Conservation (phyloP, 768 basidiomycete species). For the Serendipita sp. region DNA sequence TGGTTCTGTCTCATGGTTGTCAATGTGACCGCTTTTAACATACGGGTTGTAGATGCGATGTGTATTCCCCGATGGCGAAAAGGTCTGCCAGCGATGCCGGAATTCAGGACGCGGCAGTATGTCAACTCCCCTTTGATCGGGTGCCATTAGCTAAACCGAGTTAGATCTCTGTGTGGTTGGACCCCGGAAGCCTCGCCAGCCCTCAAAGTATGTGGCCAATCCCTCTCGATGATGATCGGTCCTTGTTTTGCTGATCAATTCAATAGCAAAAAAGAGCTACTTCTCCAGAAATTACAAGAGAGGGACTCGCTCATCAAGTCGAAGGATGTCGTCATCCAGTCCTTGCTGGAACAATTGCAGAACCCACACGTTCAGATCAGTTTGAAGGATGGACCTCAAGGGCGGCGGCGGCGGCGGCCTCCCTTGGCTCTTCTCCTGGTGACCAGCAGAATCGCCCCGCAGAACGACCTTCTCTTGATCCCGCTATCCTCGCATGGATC, state of each 20-base stretch:
- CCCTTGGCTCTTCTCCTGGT: slow-evolving; percentile 55
- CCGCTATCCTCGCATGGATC: slow-evolving; percentile 17
- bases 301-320: slow-evolving; percentile 77
- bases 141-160: neutral
- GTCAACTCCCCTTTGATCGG: neutral
- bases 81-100: neutral
- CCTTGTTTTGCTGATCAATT: neutral
- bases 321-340: slow-evolving; percentile 75
- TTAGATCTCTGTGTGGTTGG: slow-evolving; percentile 2
- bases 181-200: neutral
- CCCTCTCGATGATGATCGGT: neutral
- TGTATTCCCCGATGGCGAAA: slow-evolving; percentile 1
- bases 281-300: slow-evolving; percentile 71
- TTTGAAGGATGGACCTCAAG: neutral
- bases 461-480: neutral
- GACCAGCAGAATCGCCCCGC: slow-evolving; percentile 4
- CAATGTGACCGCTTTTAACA: too few relatives aligned
- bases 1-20: too few relatives aligned
- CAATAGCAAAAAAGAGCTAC: slow-evolving; percentile 64
- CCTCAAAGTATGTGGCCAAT: neutral
- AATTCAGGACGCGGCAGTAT: slow-evolving; percentile 1
- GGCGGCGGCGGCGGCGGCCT: slow-evolving; percentile 35
- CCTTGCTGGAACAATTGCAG: slow-evolving; percentile 68
- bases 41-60: neutral
- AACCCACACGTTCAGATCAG: slow-evolving; percentile 38